Evolutionary conservation across 805 yeast genomes (phyloP).

Genomic region (Candida ipomoeae): DNA sequence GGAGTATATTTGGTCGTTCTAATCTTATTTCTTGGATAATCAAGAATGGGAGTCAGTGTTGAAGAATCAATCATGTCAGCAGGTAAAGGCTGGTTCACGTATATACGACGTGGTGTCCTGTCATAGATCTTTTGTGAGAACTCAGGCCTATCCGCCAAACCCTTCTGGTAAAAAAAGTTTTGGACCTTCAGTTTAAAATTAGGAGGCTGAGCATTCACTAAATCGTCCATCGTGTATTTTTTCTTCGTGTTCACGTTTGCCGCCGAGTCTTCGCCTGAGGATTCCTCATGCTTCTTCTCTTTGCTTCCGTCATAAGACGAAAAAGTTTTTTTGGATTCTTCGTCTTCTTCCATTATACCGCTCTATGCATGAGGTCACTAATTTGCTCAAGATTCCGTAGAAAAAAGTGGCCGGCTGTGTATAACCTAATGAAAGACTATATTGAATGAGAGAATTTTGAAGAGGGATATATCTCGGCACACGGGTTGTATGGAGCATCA

Average conservation of each 20-base stretch:
- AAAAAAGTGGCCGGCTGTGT: neutral
- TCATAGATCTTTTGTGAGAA: constrained; percentile 35
- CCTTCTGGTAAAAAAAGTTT: constrained; percentile 18
- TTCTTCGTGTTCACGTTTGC: neutral
- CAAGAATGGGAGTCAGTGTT: constrained; percentile 53
- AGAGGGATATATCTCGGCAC: constrained; percentile 2
- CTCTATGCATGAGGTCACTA: neutral
- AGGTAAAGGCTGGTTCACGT: constrained; percentile 49
- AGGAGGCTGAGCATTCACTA: constrained; percentile 11
- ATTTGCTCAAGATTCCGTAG: neutral
- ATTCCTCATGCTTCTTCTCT: constrained; percentile 1
- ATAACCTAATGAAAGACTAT: neutral
- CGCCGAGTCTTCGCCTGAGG: constrained; percentile 1
- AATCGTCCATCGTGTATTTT: constrained; percentile 13
- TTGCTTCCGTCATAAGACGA: constrained; percentile 3
- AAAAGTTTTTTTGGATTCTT: constrained; percentile 2
- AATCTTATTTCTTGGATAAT: constrained; percentile 85
- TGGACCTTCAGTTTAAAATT: constrained; percentile 8
- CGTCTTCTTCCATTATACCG: constrained; percentile 4
- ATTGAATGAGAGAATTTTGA: neutral
- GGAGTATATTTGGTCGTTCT: constrained; percentile 96
- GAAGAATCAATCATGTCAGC: constrained; percentile 39
- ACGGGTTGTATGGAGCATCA: constrained; percentile 1
- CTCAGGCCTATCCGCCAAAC: constrained; percentile 28
- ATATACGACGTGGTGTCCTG: constrained; percentile 42